Conservation (phyloP, 257 asterid species). For the Petrea volubilis region DNA sequence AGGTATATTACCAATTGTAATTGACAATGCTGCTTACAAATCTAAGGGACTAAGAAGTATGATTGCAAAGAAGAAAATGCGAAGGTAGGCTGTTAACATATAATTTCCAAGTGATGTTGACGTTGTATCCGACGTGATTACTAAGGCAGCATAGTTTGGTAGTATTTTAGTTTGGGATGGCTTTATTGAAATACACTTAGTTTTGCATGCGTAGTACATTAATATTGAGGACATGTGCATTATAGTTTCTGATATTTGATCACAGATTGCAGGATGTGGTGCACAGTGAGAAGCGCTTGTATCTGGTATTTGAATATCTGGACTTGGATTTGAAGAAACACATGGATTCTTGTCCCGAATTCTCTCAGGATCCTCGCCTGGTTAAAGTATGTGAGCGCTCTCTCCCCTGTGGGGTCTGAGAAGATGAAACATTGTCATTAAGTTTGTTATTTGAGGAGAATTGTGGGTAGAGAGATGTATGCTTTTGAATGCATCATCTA, state of each 20-base stretch:
- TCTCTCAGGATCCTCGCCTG: constrained; percentile 62
- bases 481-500: neutral
- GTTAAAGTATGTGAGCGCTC: constrained; percentile 54
- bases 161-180: constrained; percentile 1
- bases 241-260: constrained; percentile 1
- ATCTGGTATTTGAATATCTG: constrained; percentile 79
- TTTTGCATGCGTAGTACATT: neutral
- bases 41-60: neutral
- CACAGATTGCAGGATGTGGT: constrained; percentile 83
- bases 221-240: neutral
- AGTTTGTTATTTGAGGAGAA: constrained; percentile 18
- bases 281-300: constrained; percentile 74
- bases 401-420: constrained; percentile 16
- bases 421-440: constrained; percentile 3
- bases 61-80: constrained; percentile 1
- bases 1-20: constrained; percentile 33
- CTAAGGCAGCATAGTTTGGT: neutral
- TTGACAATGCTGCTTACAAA: neutral
- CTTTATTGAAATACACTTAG: neutral
- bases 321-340: constrained; percentile 86
- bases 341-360: constrained; percentile 80
- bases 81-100: neutral
- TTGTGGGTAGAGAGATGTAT: neutral
- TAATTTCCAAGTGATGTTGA: neutral
- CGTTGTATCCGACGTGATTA: neutral